Evolutionary conservation across 768 basidiomycete species (phyloP), one percentile per base, ranked within the genome.

Genomic region (Trametes meyenii): DNA sequence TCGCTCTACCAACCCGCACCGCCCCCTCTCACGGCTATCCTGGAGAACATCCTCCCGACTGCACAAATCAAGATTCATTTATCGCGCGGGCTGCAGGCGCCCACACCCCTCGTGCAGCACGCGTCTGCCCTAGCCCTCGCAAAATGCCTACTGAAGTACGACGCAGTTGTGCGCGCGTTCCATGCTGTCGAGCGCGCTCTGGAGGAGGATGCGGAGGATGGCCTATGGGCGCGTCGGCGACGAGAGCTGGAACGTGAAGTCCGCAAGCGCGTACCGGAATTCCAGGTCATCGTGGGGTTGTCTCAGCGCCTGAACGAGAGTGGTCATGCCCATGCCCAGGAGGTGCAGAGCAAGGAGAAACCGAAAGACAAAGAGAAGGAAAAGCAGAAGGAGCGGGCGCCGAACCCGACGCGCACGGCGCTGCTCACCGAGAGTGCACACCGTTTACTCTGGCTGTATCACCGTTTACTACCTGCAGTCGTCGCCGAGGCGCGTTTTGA

Each of bases 401-500:
- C 55, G 1, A 75, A 76, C 42, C 65, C 72, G n/a, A 79, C 76
- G 56, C 84, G 78, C 71, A 74, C 73, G 0, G 85, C 85, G 0
- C 72, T 98, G 63, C 75, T 97, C 29, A 83, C 87, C 0, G 96
- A 98, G 75, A 82, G 84, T 51, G 86, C 94, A 0, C 85, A 94
- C 65, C 75, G 94, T 26, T 73, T 98, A 43, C 76, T 97, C 61
- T 90, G 89, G 83, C 79, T 96, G 51, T 98, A 97, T 71, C 92
- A 96, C 66, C 80, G 80, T 23, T 87, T 85, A 61, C 73, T 96
- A 29, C 92, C 94, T 0, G 77, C 81, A 0, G 74, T 93, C 1
- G 88, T 91, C 3, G 84, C 85, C 0, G 94, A 95, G 71, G 85
- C 86, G 26, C 80, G 87, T 51, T 98, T 96, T 67, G 96, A 98